These are phyloP conservation scores for Cladosporium austrohemisphaericum DNA, from an alignment of 2,329 filamentous ascomycete species.

Conservation along the genomic window DNA sequence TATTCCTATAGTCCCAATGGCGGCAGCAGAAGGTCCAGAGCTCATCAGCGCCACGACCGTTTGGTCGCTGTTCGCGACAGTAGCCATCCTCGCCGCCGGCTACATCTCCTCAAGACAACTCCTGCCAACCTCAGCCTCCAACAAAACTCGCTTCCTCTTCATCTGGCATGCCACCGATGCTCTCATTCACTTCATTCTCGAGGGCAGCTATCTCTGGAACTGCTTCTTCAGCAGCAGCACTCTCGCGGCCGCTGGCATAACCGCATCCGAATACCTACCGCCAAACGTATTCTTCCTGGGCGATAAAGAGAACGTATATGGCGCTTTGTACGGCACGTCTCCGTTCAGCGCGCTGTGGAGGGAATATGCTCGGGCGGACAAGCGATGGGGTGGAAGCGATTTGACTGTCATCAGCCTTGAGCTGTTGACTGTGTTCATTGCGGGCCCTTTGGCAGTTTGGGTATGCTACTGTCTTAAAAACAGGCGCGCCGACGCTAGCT, in stretches of 20 bases:
- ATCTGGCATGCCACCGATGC: constrained; percentile 94
- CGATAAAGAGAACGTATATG: constrained; percentile 53
- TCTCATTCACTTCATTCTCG: constrained; percentile 84
- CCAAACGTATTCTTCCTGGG: constrained; percentile 53
- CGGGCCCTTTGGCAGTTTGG: constrained; percentile 55
- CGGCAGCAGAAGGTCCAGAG: constrained; percentile 4
- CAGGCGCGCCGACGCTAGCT: constrained; percentile 44
- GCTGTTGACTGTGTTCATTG: constrained; percentile 58
- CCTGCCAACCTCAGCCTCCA: constrained; percentile 52
- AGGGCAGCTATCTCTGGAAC: constrained; percentile 88
- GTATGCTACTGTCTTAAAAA: constrained; percentile 48
- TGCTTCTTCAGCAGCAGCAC: constrained; percentile 73
- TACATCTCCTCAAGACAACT: constrained; percentile 47
- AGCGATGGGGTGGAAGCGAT: constrained; percentile 58
- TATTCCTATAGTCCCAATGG: constrained; percentile 4
- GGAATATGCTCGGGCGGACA: constrained; percentile 63
- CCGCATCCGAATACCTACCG: constrained; percentile 41
- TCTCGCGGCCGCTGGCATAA: constrained; percentile 27
- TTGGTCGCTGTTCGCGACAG: constrained; percentile 52
- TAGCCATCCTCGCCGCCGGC: constrained; percentile 53
- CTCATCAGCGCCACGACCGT: constrained; percentile 49
- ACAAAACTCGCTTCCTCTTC: constrained; percentile 71
- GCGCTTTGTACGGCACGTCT: constrained; percentile 53
- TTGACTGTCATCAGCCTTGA: constrained; percentile 58
- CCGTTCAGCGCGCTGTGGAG: constrained; percentile 58